These are phyloP conservation scores for Penicillium maclennaniae DNA, from an alignment of 495 filamentous ascomycete species.

Conservation along the genomic window DNA sequence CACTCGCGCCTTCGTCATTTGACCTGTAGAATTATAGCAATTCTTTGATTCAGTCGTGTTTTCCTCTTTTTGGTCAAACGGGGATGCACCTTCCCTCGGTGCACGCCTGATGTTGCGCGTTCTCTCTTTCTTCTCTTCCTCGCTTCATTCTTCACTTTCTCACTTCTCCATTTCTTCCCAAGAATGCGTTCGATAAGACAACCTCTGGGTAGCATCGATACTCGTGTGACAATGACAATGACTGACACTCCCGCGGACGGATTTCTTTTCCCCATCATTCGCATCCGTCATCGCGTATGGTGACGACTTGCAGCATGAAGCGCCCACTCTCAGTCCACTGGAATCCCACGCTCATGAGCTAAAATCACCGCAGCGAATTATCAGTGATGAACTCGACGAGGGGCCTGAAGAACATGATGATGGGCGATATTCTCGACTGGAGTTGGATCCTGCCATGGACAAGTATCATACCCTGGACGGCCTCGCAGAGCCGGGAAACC, in stretches of 20 bases:
- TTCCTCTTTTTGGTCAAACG: conserved; percentile 14
- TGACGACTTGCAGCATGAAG: background rate
- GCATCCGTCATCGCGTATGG: conserved; percentile 12
- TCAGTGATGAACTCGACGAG: background rate
- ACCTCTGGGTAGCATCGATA: conserved; percentile 21
- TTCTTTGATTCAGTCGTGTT: conserved; percentile 21
- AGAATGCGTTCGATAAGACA: conserved; percentile 20
- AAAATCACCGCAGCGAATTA: background rate
- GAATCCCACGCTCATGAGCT: background rate
- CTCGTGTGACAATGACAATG: conserved; percentile 18
- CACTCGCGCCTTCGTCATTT: conserved; percentile 29
- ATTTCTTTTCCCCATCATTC: conserved; percentile 10
- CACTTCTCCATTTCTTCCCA: background rate
- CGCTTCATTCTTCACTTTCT: background rate
- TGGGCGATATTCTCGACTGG: conserved; percentile 14
- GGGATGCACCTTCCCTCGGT: conserved; percentile 6
- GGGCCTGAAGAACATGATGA: background rate
- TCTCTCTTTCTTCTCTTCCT: background rate
- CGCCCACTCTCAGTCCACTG: background rate
- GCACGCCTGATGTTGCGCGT: background rate
- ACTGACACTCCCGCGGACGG: conserved; percentile 4
- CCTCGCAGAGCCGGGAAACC: conserved; percentile 13
- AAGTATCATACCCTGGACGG: conserved; percentile 21
- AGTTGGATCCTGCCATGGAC: conserved; percentile 20
- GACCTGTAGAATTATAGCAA: conserved; percentile 46